Percentiles rank a stretch among this genome's conserved stretches.
Evolutionary conservation across 1,139 yeast genomes (phyloP).

Genomic region (Chernovozyma aurita): DNA sequence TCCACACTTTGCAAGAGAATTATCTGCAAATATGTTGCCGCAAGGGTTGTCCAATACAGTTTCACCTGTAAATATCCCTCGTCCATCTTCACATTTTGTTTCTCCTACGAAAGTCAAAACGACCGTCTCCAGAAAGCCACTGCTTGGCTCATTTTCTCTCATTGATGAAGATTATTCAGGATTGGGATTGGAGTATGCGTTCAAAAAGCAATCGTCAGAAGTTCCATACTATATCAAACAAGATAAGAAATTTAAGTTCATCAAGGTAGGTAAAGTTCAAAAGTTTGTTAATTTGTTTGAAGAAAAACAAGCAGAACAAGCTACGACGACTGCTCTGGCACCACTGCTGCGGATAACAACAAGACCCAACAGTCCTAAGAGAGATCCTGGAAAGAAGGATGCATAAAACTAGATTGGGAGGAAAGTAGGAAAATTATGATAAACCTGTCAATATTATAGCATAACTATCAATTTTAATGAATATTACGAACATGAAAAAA

Average conservation of each 20-base stretch:
- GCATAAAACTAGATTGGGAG: too few relatives aligned
- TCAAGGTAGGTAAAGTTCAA: conserved; percentile 47
- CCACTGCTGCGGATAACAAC: neutral
- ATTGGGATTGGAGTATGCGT: conserved; percentile 25
- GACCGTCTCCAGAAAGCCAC: conserved; percentile 17
- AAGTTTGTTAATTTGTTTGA: conserved; percentile 45
- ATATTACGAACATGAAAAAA: too few relatives aligned
- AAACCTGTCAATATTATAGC: too few relatives aligned
- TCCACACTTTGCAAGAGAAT: neutral
- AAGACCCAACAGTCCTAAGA: conserved; percentile 1
- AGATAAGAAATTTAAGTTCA: conserved; percentile 43
- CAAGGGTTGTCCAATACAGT: neutral
- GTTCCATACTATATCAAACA: conserved; percentile 40
- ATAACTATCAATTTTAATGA: too few relatives aligned
- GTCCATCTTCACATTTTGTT: conserved; percentile 6
- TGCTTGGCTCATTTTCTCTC: conserved; percentile 19
- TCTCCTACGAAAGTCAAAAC: conserved; percentile 16
- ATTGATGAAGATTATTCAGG: conserved; percentile 19
- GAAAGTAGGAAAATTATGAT: too few relatives aligned
- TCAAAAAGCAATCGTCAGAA: conserved; percentile 22
- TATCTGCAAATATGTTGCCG: neutral
- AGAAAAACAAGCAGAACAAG: conserved; percentile 24
- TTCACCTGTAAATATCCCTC: neutral
- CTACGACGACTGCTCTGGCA: neutral
- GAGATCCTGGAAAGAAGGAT: neutral